These are phyloP conservation scores for Botrytis hyacinthi DNA, from an alignment of 2,329 filamentous ascomycete species.

Conservation along the genomic window DNA sequence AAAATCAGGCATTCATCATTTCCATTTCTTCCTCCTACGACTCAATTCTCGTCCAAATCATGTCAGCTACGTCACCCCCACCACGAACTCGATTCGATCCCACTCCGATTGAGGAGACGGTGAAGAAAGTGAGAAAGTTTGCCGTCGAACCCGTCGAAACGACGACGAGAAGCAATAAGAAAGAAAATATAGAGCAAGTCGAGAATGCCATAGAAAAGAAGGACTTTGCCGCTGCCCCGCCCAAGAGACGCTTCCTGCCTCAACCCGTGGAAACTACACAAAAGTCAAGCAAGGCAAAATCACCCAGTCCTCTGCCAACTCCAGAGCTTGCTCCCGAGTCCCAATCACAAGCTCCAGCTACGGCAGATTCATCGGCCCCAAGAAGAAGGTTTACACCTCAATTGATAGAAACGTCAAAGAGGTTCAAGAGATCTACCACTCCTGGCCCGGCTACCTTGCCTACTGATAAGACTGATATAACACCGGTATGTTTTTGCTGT, in stretches of 20 bases:
- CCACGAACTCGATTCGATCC: conserved; percentile 37
- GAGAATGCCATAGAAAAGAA: conserved; percentile 33
- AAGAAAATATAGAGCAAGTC: conserved; percentile 29
- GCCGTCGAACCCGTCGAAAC: conserved; percentile 46
- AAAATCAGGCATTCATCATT: conserved; percentile 17
- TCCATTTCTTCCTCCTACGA: conserved; percentile 5
- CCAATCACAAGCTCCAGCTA: conserved; percentile 43
- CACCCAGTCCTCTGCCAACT: conserved; percentile 43
- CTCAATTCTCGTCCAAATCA: conserved; percentile 22
- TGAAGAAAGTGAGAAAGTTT: conserved; percentile 41
- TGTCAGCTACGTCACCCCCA: conserved; percentile 35
- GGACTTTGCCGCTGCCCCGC: conserved; percentile 35
- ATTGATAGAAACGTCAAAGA: conserved; percentile 74
- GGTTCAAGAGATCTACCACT: conserved; percentile 67
- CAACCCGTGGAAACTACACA: conserved; percentile 72
- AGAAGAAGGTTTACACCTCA: conserved; percentile 68
- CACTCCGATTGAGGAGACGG: conserved; percentile 39
- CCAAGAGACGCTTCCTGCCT: conserved; percentile 61
- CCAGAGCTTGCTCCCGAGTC: conserved; percentile 58
- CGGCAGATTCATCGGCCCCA: conserved; percentile 37
- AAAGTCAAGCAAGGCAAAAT: conserved; percentile 54
- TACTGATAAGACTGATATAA: conserved; percentile 70
- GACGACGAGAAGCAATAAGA: conserved; percentile 42
- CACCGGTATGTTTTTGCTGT: conserved; percentile 42
- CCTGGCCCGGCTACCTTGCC: conserved; percentile 59